These are phyloP conservation scores for Ceratocystis huliohia DNA, from an alignment of 2,329 filamentous ascomycete species.

Conservation along the genomic window DNA sequence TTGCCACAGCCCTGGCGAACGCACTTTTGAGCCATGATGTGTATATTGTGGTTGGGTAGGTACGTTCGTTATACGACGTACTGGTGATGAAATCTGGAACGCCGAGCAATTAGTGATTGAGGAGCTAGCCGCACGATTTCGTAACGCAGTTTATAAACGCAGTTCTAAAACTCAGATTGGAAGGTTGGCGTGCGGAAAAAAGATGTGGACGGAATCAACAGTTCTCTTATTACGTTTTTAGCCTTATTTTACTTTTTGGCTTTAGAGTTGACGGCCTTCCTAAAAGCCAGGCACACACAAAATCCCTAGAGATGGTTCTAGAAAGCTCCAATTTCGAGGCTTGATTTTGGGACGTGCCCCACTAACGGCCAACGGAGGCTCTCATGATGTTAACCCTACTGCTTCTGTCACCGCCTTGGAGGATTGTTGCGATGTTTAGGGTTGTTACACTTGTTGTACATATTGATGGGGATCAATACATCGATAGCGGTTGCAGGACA, in stretches of 20 bases:
- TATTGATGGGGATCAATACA: neutral
- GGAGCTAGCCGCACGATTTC: neutral
- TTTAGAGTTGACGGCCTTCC: neutral
- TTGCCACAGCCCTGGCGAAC: constrained; percentile 95
- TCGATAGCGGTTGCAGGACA: neutral
- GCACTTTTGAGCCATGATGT: constrained; percentile 64
- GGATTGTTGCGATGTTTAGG: neutral
- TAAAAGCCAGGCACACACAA: neutral
- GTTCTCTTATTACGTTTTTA: neutral
- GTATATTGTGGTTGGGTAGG: neutral
- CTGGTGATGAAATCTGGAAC: neutral
- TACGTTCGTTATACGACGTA: too few relatives aligned
- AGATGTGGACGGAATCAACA: neutral
- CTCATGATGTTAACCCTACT: neutral
- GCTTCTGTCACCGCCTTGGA: constrained; percentile 9
- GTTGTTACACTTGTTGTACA: neutral
- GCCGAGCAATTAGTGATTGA: neutral
- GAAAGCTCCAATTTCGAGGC: constrained; percentile 13
- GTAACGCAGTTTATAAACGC: constrained; percentile 6
- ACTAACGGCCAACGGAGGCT: constrained; percentile 8
- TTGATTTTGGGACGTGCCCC: neutral
- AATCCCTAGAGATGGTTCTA: constrained; percentile 16
- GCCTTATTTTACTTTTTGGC: neutral
- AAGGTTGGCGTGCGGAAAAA: neutral
- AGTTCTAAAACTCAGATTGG: neutral